Base-by-base conservation (phyloP, 306 rosid species). In the Quillaja saponaria region DNA sequence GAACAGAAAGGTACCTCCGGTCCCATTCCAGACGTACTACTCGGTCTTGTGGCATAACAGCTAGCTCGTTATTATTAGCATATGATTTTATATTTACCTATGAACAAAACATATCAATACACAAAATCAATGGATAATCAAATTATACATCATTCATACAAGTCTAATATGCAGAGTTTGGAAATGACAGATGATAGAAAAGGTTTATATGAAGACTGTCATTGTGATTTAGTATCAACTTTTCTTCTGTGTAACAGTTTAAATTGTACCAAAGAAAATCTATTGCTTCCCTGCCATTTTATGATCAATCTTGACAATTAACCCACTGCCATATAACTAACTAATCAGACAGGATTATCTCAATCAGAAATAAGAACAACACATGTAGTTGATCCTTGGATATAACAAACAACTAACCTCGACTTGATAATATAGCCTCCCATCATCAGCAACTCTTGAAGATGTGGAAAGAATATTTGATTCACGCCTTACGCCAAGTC, bases 81-180 rank as follows among this genome's bases (percentile, higher is more conserved):
- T 82, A 92, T 31, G 99, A 92, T 67, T 92, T 92, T 69, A 88
- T 92, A 83, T 92, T 89, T 21, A 82, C 99, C 99, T 91, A 38
- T 12, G 65, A 59, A 69, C 69, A 75, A 8, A 45, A 69, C 66
- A 68, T 39, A 28, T 54, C 13, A 61, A 9, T 49, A n/a, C 48
- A 55, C 56, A 34, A 17, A 15, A 28, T 59, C 64, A 31, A 15
- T 15, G 11, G 9, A 16, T 25, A 7, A 18, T 12, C 46, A 9
- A 13, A 48, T 19, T 48, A 45, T 57, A 21, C 56, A 39, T 50
- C 2, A 34, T n/a, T n/a, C n/a, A n/a, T n/a, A n/a, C n/a, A 52
- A 61, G 25, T 58, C n/a, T 6, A 28, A 56, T 3, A 49, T 47
- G 28, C 0, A 17, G 45, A 44, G 19, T 34, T 54, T 14, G 3